These are phyloP conservation scores for Coemansia sp. DNA, from an alignment of 192 early-diverging fungal genomes.

Conservation along the genomic window DNA sequence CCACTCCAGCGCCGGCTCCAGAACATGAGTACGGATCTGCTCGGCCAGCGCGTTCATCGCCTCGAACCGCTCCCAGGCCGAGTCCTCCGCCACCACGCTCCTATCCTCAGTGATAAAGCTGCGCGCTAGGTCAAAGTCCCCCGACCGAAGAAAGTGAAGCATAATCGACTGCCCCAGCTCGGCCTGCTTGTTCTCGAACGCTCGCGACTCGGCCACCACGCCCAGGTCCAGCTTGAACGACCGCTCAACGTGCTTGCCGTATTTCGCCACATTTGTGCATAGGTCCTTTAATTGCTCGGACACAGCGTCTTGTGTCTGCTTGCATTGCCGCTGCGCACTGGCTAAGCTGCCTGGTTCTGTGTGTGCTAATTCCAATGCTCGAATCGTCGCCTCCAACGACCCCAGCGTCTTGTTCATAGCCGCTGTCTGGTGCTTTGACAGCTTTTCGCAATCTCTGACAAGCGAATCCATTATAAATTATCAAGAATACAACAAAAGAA, in stretches of 20 bases:
- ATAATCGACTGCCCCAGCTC: constrained; percentile 69
- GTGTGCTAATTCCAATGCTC: constrained; percentile 42
- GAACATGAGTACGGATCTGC: constrained; percentile 58
- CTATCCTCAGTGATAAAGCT: constrained; percentile 49
- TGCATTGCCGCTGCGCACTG: background rate
- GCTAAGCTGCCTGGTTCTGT: background rate
- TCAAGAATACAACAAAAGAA: constrained; percentile 1
- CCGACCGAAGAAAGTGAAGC: constrained; percentile 84
- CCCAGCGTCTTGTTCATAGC: constrained; percentile 54
- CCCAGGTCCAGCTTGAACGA: constrained; percentile 73
- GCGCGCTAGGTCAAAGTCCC: constrained; percentile 81
- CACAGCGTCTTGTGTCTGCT: constrained; percentile 24
- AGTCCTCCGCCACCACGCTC: constrained; percentile 44
- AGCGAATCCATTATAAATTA: constrained; percentile 64
- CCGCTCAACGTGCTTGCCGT: constrained; percentile 78
- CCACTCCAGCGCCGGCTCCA: constrained; percentile 80
- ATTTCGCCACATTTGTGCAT: constrained; percentile 64
- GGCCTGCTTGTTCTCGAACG: constrained; percentile 73
- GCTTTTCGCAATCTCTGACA: constrained; percentile 67
- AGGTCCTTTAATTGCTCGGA: constrained; percentile 69
- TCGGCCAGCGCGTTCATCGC: constrained; percentile 83
- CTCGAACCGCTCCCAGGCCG: constrained; percentile 68
- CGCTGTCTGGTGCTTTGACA: constrained; percentile 66
- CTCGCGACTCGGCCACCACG: constrained; percentile 66
- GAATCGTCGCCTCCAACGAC: constrained; percentile 54